Percentiles rank a stretch among this genome's conserved stretches.
These are phyloP conservation scores for Whalleya microplaca DNA, from an alignment of 2,329 filamentous ascomycete species.

Conservation along the genomic window DNA sequence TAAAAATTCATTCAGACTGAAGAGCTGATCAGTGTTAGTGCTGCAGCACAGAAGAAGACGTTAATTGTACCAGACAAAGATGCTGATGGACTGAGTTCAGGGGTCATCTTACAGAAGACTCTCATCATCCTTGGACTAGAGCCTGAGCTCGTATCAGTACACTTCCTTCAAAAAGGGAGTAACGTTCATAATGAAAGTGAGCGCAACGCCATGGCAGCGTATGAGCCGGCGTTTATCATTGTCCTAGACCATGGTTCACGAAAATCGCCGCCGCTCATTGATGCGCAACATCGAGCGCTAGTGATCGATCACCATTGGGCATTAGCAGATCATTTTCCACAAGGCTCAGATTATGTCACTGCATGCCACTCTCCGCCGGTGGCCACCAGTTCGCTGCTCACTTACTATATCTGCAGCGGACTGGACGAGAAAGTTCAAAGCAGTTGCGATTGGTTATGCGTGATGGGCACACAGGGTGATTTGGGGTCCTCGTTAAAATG, in stretches of 20 bases:
- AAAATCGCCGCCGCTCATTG: conserved; percentile 56
- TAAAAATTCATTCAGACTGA: not conserved
- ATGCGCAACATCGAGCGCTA: conserved; percentile 52
- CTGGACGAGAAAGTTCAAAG: conserved; percentile 55
- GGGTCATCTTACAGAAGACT: conserved; percentile 64
- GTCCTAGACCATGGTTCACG: conserved; percentile 69
- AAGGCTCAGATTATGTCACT: conserved; percentile 58
- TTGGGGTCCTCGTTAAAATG: conserved; percentile 68
- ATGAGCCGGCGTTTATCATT: conserved; percentile 61
- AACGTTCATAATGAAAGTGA: conserved; percentile 61
- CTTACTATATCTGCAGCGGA: conserved; percentile 63
- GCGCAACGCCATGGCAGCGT: conserved; percentile 52
- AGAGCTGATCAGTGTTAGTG: conserved; percentile 44
- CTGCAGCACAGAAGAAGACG: conserved; percentile 51
- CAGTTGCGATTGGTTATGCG: conserved; percentile 63
- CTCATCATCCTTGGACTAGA: conserved; percentile 61
- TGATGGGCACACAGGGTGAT: conserved; percentile 69
- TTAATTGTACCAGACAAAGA: conserved; percentile 72
- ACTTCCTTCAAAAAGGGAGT: conserved; percentile 62
- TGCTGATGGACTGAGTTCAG: conserved; percentile 67
- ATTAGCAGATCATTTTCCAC: conserved; percentile 58
- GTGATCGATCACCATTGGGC: conserved; percentile 69
- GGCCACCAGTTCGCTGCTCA: conserved; percentile 65
- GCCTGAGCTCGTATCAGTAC: conserved; percentile 55
- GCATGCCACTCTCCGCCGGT: conserved; percentile 68